Percentiles rank a stretch among this genome's conserved stretches.
Evolutionary conservation across 306 rosid species (phyloP).

Genomic region (Lathyrus oleraceus): DNA sequence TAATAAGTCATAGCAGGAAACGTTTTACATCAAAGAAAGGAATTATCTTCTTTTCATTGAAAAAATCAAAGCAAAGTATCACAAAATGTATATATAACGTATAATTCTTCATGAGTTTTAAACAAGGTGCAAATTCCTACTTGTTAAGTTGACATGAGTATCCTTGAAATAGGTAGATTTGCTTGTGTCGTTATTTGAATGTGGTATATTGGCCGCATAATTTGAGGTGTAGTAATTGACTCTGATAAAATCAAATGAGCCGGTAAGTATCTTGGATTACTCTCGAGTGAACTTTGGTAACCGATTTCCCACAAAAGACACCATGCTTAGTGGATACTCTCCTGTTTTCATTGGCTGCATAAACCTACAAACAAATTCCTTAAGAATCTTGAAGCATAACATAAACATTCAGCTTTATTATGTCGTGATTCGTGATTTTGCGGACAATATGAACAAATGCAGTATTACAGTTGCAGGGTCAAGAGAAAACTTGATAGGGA

Average conservation of each 20-base stretch:
- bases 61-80: too few relatives aligned
- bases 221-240: constrained; percentile 63
- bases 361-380: constrained; percentile 43
- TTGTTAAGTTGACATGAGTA: constrained; percentile 38
- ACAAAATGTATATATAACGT: too few relatives aligned
- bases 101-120: too few relatives aligned
- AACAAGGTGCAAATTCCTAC: constrained; percentile 35
- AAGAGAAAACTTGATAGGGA: background rate
- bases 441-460: background rate
- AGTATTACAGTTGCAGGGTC: too few relatives aligned
- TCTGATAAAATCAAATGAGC: constrained; percentile 71
- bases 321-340: constrained; percentile 69
- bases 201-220: constrained; percentile 39
- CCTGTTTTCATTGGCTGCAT: constrained; percentile 64
- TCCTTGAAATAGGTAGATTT: constrained; percentile 37
- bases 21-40: background rate
- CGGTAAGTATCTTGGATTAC: constrained; percentile 49
- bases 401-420: background rate
- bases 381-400: background rate
- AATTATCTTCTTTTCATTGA: background rate
- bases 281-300: constrained; percentile 55
- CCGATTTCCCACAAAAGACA: constrained; percentile 48
- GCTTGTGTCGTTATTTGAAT: constrained; percentile 13
- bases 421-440: background rate
- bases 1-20: background rate